Evolutionary conservation across 1,284 basidiomycete genomes (phyloP), one percentile per base, ranked within the genome.

Genomic region (Sanghuangporus sanghuang): DNA sequence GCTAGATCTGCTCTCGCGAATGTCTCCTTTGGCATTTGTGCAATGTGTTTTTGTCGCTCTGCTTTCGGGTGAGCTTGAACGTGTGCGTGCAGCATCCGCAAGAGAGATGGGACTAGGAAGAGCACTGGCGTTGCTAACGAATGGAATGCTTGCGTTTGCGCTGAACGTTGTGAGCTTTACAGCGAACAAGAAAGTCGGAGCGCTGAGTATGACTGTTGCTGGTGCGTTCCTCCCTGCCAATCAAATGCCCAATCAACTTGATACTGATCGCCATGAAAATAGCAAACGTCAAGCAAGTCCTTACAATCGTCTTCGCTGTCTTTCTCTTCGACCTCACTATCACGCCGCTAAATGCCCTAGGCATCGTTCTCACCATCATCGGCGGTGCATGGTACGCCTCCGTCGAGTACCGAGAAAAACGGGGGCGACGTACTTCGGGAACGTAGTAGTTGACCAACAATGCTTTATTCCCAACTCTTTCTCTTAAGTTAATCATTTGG

Each of bases 231-330:
- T 48, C 12, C 49, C 12, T 55, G 18, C 48, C 2, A 16, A 18
- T 27, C 18, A 18, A 6, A 5, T 62, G 50, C 3, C 14, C 48
- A 11, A 16, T 27, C 18, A 11, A 16, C 48, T 50, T 50, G 48
- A 18, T 23, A 18, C 18, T 23, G 16, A 50, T n/a, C 5, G 3
- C n/a, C n/a, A 44, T 44, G 14, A 44, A 14, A 14, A 7, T 69
- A 90, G 92, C 87, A 59, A 95, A 95, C 71, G 85, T 95, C 63
- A 98, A 98, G 76, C 95, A 97, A 73, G 95, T 95, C n/a, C 75
- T 97, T 66, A 96, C 95, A 1, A 89, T 97, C 67, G 79, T 95
- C 2, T 85, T 90, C 59, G 93, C 94, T 0, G 92, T 97, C 9
- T 69, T 83, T 42, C 81, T 96, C 39, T 97, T 97, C 76, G 78